phyloP scores from a whole-genome alignment of 768 basidiomycete genomes.

The Dacryopinax spathularia region DNA sequence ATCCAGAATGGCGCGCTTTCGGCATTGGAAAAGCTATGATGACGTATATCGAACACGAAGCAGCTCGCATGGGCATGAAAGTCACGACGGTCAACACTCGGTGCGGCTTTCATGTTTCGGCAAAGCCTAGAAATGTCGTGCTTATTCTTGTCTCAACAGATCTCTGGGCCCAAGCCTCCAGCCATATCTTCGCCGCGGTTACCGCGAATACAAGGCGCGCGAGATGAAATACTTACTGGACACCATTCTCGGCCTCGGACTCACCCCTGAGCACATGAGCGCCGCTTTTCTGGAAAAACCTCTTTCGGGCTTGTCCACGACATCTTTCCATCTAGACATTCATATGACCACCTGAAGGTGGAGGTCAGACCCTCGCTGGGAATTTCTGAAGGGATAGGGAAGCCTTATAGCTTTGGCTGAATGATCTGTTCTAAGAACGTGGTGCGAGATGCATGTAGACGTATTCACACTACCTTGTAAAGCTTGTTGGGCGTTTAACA shows the following conservation, averaged over 20 bases:
- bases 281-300: background rate
- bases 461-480: background rate
- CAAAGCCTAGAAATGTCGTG: background rate
- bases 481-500: conserved; percentile 3
- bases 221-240: background rate
- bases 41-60: background rate
- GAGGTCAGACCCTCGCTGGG: background rate
- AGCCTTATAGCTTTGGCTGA: background rate
- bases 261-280: background rate
- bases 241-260: background rate
- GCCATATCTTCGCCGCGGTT: background rate
- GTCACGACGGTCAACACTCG: background rate
- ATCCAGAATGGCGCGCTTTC: background rate
- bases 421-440: background rate
- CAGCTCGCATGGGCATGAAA: background rate
- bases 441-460: background rate
- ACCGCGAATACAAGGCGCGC: background rate
- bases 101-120: background rate
- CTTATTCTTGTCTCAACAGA: background rate
- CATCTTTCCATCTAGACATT: background rate
- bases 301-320: background rate
- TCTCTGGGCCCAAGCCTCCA: background rate
- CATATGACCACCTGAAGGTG: background rate
- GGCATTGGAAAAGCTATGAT: background rate
- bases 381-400: background rate